Percentiles rank a stretch among this genome's conserved stretches.
These are phyloP conservation scores for Yarrowia sp. DNA, from an alignment of 805 yeast genomes.

Conservation along the genomic window DNA sequence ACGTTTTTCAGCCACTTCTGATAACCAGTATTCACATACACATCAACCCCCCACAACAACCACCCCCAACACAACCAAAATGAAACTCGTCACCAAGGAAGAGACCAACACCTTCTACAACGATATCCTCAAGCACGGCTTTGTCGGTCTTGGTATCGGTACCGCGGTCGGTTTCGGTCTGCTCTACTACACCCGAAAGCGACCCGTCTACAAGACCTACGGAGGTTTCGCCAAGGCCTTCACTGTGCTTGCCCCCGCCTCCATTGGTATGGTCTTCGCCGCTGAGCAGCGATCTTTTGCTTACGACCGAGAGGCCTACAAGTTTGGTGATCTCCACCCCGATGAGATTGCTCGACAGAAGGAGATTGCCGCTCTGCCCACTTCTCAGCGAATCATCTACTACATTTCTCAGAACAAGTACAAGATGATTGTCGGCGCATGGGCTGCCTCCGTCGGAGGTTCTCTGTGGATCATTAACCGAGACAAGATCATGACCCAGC, in stretches of 20 bases:
- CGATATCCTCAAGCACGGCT: slow-evolving; percentile 57
- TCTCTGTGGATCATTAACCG: slow-evolving; percentile 71
- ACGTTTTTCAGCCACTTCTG: slow-evolving; percentile 16
- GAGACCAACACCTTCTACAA: slow-evolving; percentile 63
- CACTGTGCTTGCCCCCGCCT: slow-evolving; percentile 64
- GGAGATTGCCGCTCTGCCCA: slow-evolving; percentile 51
- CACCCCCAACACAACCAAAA: slow-evolving; percentile 35
- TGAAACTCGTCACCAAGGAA: slow-evolving; percentile 66
- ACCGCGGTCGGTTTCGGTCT: slow-evolving; percentile 53
- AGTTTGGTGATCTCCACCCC: slow-evolving; percentile 44
- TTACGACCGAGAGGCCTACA: slow-evolving; percentile 62
- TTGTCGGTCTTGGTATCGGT: slow-evolving; percentile 59
- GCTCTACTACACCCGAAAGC: slow-evolving; percentile 47
- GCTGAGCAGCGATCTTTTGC: slow-evolving; percentile 69
- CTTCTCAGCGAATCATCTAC: slow-evolving; percentile 50
- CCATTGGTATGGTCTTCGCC: slow-evolving; percentile 54
- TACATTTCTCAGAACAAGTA: slow-evolving; percentile 56
- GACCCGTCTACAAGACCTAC: slow-evolving; percentile 32
- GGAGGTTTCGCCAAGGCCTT: slow-evolving; percentile 48
- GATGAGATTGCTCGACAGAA: slow-evolving; percentile 43
- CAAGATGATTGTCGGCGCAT: slow-evolving; percentile 59
- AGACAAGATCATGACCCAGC: slow-evolving; percentile 67
- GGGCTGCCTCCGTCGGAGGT: slow-evolving; percentile 80
- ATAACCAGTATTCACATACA: not conserved
- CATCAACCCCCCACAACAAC: not conserved